Conservation (phyloP, 2,329 filamentous ascomycete genomes). For the Aspergillus novofumigatus region DNA sequence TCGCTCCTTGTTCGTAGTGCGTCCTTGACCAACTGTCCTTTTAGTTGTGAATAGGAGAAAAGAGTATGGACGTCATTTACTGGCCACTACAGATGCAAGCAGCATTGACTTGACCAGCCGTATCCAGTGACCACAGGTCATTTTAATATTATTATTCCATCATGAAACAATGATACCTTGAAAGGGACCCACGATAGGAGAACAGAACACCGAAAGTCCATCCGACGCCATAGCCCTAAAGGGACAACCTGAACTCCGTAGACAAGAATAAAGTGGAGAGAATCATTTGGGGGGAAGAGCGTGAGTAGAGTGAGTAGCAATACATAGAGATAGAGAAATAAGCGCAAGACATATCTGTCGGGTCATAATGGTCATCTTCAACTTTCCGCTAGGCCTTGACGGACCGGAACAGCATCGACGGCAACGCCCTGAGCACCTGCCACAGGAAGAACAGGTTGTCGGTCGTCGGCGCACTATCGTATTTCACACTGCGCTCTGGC, state of each 20-base stretch:
- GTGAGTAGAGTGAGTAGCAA: neutral
- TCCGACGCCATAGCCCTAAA: neutral
- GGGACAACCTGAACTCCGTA: neutral
- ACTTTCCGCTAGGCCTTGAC: neutral
- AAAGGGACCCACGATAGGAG: neutral
- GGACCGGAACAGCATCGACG: slow-evolving; percentile 5
- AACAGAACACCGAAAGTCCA: neutral
- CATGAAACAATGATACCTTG: neutral
- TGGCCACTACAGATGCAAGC: neutral
- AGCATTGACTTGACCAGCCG: neutral
- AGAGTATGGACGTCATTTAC: neutral
- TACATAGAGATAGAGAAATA: neutral
- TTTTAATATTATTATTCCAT: neutral
- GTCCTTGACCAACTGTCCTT: neutral
- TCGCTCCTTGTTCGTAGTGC: neutral
- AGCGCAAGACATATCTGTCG: neutral
- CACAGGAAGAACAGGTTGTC: slow-evolving; percentile 14
- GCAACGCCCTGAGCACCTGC: slow-evolving; percentile 16
- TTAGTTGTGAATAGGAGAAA: neutral
- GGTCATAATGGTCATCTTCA: neutral
- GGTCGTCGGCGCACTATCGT: slow-evolving; percentile 12
- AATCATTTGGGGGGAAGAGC: too few species aligned
- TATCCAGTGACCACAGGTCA: neutral
- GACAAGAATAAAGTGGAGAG: neutral
- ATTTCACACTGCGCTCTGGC: slow-evolving; percentile 21